Conservation (phyloP, 2,329 filamentous ascomycete genomes). For the Trichothecium roseum region DNA sequence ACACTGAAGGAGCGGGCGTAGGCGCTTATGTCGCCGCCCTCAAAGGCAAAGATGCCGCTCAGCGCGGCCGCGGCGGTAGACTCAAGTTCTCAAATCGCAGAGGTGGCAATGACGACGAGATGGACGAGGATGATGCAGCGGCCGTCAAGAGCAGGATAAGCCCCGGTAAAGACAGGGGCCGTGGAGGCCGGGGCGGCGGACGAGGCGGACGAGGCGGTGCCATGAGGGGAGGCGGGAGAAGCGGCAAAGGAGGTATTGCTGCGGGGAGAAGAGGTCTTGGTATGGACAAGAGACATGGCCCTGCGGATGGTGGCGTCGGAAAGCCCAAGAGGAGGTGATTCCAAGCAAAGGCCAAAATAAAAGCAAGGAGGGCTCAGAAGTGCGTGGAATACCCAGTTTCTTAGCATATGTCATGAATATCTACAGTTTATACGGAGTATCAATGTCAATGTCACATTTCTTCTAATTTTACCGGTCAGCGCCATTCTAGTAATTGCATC, state of each 20-base stretch:
- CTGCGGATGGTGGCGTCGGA: slow-evolving; percentile 24
- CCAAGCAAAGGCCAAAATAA: too few species aligned
- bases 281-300: slow-evolving; percentile 35
- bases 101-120: slow-evolving; percentile 34
- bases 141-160: slow-evolving; percentile 40
- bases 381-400: too few species aligned
- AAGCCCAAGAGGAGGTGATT: slow-evolving; percentile 16
- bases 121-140: slow-evolving; percentile 41
- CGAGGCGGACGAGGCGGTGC: slow-evolving; percentile 22
- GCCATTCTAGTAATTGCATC: too few species aligned
- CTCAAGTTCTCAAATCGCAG: slow-evolving; percentile 62
- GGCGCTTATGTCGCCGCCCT: slow-evolving; percentile 61
- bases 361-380: too few species aligned
- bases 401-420: too few species aligned
- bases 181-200: slow-evolving; percentile 20
- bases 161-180: slow-evolving; percentile 17
- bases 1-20: slow-evolving; percentile 44
- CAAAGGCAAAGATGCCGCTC: slow-evolving; percentile 54
- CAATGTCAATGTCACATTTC: too few species aligned
- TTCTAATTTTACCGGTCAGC: too few species aligned
- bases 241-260: slow-evolving; percentile 36
- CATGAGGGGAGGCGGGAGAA: slow-evolving; percentile 23
- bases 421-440: too few species aligned
- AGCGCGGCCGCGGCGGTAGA: slow-evolving; percentile 54
- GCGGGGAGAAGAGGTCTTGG: slow-evolving; percentile 39